phyloP scores from a whole-genome alignment of 441 rosid genomes.

The Pelargonium australe region DNA sequence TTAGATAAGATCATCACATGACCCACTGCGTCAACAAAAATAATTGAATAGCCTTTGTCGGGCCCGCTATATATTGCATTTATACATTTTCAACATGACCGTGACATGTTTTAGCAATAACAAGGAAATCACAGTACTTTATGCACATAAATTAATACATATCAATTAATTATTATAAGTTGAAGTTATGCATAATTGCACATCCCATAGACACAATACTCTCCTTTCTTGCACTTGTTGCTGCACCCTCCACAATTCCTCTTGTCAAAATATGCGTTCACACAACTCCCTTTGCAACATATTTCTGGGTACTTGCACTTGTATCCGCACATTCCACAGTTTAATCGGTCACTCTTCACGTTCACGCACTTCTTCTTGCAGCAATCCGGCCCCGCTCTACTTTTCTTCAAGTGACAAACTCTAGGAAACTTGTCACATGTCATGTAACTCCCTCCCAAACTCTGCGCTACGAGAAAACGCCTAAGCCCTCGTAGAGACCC shows the following conservation, averaged over 20 bases:
- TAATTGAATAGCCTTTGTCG: too few relatives aligned
- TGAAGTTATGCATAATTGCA: conserved; percentile 36
- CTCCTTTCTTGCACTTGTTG: conserved; percentile 49
- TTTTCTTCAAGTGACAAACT: conserved; percentile 42
- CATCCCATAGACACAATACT: conserved; percentile 48
- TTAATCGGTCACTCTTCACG: conserved; percentile 30
- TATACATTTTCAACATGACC: too few relatives aligned
- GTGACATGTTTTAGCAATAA: too few relatives aligned
- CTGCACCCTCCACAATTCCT: conserved; percentile 60
- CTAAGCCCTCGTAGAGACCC: neutral
- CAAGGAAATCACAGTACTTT: too few relatives aligned
- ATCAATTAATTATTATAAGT: too few relatives aligned
- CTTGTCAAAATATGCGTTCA: conserved; percentile 44
- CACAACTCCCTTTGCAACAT: conserved; percentile 62
- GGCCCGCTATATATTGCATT: too few relatives aligned
- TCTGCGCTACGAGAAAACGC: neutral
- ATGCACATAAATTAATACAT: too few relatives aligned
- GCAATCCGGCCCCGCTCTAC: conserved; percentile 58
- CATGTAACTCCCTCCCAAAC: neutral
- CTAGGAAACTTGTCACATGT: conserved; percentile 17
- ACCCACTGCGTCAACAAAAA: too few relatives aligned
- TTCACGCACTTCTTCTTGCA: conserved; percentile 60
- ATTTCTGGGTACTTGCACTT: conserved; percentile 45
- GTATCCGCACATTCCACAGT: conserved; percentile 59
- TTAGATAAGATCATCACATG: too few relatives aligned